Evolutionary conservation across 2,329 filamentous ascomycete genomes (phyloP), one percentile per base, ranked within the genome.

Genomic region (Mariannaea elegans): DNA sequence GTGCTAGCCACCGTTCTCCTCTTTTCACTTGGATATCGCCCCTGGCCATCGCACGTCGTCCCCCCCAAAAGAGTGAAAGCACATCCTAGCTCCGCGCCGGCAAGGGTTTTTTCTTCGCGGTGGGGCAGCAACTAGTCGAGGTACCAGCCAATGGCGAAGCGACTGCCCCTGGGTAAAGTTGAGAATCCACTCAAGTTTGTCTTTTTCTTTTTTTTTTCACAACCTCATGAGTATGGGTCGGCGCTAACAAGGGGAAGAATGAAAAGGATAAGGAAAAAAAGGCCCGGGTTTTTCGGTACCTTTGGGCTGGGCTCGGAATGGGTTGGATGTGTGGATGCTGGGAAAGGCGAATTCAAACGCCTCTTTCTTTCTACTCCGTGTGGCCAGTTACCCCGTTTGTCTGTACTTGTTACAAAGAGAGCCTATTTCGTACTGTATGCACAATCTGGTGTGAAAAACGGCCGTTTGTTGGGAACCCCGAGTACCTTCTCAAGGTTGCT

Each of bases 31-130:
- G 48, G 36, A 34, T 39, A 24, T 36, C 24, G 29, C 61, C 66
- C 66, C 66, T 69, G 66, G 66, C 61, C 66, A 66, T 58, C 46
- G 41, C 58, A 24, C 50, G 66, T 59, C 63, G n/a, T n/a, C n/a
- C n/a, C n/a, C n/a, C n/a, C n/a, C n/a, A n/a, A n/a, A n/a, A n/a
- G n/a, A n/a, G n/a, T n/a, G n/a, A n/a, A n/a, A n/a, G n/a, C n/a
- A n/a, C n/a, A n/a, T n/a, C 65, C 60, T 12, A 46, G 65, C 34
- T 49, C 59, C 63, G 65, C 61, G 56, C 59, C 56, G 61, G 42
- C 48, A 48, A 23, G 53, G 56, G 31, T 44, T 49, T 47, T 38
- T 23, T 16, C 23, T 13, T 27, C 13, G 12, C 18, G 23, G 58
- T 63, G 54, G 59, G 34, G 48, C 54, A 38, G 42, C 18, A 56